Evolutionary conservation across 176 grass and related monocot genomes (phyloP).

Genomic region (Ananas comosus): DNA sequence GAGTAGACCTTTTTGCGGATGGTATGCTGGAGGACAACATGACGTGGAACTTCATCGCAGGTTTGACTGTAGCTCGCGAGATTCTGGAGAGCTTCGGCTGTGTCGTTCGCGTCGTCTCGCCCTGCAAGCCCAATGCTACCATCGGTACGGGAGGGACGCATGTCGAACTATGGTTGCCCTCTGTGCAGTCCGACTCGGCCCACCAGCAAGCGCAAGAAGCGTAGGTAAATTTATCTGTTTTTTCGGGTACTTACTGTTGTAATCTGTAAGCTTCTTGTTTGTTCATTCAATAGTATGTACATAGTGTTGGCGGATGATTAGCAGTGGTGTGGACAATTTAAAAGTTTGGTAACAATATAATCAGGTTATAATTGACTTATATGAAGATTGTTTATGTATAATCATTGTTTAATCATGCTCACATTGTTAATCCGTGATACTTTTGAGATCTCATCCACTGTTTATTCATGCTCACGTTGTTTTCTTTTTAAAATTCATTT

Average conservation of each 20-base stretch:
- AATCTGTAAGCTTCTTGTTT: too few species aligned
- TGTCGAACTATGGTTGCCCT: constrained; percentile 71
- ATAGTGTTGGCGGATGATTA: too few species aligned
- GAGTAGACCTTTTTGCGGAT: constrained; percentile 40
- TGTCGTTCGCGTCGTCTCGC: constrained; percentile 62
- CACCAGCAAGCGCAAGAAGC: constrained; percentile 10
- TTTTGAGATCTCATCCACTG: too few species aligned
- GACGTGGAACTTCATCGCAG: constrained; percentile 75
- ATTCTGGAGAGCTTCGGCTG: constrained; percentile 67
- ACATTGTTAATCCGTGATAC: too few species aligned
- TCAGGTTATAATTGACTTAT: too few species aligned
- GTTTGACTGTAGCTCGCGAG: constrained; percentile 57
- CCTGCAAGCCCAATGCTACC: constrained; percentile 35
- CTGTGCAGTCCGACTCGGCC: constrained; percentile 25
- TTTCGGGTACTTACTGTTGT: background rate
- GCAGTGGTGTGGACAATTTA: too few species aligned
- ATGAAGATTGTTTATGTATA: too few species aligned
- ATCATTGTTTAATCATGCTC: too few species aligned
- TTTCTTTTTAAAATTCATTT: too few species aligned
- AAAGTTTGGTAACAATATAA: too few species aligned
- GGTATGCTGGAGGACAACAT: constrained; percentile 67
- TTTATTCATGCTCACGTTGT: too few species aligned
- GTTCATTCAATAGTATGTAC: too few species aligned
- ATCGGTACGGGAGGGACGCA: constrained; percentile 43
- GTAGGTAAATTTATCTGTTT: background rate